A percentile compares a stretch with the other conserved stretches of the same genome.
Conservation (phyloP, 441 rosid genomes). For the Flueggea neowawraea region DNA sequence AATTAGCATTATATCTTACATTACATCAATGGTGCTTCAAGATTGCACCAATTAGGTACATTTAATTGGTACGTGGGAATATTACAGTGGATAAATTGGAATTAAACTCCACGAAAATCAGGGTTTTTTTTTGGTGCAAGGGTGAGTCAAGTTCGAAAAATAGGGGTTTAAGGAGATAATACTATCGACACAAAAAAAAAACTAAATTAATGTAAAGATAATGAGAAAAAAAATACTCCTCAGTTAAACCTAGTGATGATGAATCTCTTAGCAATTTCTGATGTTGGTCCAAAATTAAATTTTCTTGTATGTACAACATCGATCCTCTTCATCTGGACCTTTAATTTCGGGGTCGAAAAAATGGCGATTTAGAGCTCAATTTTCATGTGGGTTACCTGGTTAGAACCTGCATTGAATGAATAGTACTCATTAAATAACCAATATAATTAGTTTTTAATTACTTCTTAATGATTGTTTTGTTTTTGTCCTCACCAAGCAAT, state of each 20-base stretch:
- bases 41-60: constrained; percentile 23
- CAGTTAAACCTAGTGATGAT: constrained; percentile 17
- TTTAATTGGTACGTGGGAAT: constrained; percentile 16
- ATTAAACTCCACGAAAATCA: constrained; percentile 22
- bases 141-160: not conserved
- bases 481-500: constrained; percentile 28
- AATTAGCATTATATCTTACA: constrained; percentile 39
- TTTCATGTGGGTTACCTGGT: constrained; percentile 50
- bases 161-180: constrained; percentile 8
- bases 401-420: constrained; percentile 47
- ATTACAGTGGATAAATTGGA: constrained; percentile 35
- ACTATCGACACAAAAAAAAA: constrained; percentile 21
- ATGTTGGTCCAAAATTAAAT: constrained; percentile 27
- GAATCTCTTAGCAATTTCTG: constrained; percentile 20
- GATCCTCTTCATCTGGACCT: constrained; percentile 29
- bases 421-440: constrained; percentile 8
- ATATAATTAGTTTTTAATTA: too few relatives aligned
- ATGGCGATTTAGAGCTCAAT: constrained; percentile 47
- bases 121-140: too few relatives aligned
- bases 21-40: constrained; percentile 34
- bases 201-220: constrained; percentile 1
- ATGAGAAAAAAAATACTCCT: constrained; percentile 14
- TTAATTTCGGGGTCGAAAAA: constrained; percentile 19
- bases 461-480: too few relatives aligned
- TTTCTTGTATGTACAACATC: constrained; percentile 59